Evolutionary conservation across 345 rosid genomes (phyloP), one percentile per base, ranked within the genome.

Genomic region (Arabis alpina): DNA sequence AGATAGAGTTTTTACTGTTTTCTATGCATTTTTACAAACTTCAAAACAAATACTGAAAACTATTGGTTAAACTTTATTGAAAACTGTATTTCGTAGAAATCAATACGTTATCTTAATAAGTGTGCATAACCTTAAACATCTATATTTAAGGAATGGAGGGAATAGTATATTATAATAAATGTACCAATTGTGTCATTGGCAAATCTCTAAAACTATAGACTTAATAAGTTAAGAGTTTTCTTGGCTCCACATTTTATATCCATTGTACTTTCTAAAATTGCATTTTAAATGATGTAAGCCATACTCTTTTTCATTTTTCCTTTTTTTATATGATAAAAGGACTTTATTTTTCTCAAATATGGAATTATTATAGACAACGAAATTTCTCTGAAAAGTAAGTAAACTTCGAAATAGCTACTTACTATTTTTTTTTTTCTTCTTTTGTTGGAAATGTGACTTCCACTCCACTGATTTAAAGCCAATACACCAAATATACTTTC

Each of bases 361-460:
- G 11, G 43, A 51, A 51, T 30, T 52, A 50, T 13, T 41, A 61
- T 30, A 51, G 68, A 71, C 16, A 43, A 25, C 49, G 8, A 73
- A 50, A 13, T 19, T 58, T 51, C 4, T 51, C 10, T 49, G 28
- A 2, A 65, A 73, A 50, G 39, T 10, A 73, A 8, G 32, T 16
- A 48, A 36, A 49, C 39, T 30, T 32, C 24, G 45, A 23, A 56
- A 64, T 11, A 25, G 42, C 15, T 36, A 19, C 1, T 47, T 13
- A 55, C 53, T 61, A 5, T 6, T 32, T 30, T 4, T 52, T 6
- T 34, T 36, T 6, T 36, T 8, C 27, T 11, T 53, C 49, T 68
- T 68, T 69, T 55, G 58, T 68, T 75, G 79, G 79, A 75, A 75
- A 68, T 62, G 68, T 74, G 77, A 66, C 77, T 74, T 74, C 73